Conservation (phyloP, 1,139 yeast genomes). For the Yamadazyma sp. region DNA sequence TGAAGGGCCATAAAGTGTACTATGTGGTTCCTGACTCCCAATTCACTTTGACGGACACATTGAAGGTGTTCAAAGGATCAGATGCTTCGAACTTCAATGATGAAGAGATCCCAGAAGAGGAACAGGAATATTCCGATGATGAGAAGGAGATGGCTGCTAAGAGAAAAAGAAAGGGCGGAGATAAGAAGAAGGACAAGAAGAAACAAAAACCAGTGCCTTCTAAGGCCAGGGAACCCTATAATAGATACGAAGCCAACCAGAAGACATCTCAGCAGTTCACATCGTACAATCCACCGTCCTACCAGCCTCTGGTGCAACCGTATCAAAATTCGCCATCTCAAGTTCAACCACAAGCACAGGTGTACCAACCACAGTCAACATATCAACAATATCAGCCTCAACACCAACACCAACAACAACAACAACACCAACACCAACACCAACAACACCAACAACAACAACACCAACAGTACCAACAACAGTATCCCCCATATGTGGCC, state of each 20-base stretch:
- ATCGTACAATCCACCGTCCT: slow-evolving; percentile 10
- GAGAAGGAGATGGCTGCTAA: slow-evolving; percentile 69
- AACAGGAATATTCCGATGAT: slow-evolving; percentile 94
- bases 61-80: slow-evolving; percentile 74
- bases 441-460: slow-evolving; percentile 5
- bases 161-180: slow-evolving; percentile 54
- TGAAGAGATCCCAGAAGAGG: slow-evolving; percentile 90
- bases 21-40: slow-evolving; percentile 82
- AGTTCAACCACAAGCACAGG: too few relatives aligned
- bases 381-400: slow-evolving; percentile 5
- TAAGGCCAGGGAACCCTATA: not conserved
- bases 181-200: slow-evolving; percentile 24
- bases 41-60: slow-evolving; percentile 72
- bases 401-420: not conserved
- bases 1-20: slow-evolving; percentile 59
- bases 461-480: slow-evolving; percentile 10
- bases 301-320: slow-evolving; percentile 3
- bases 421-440: slow-evolving; percentile 2
- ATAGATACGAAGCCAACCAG: not conserved
- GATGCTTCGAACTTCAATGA: slow-evolving; percentile 96
- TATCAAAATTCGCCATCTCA: slow-evolving; percentile 5
- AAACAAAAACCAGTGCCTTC: slow-evolving; percentile 3
- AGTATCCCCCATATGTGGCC: slow-evolving; percentile 6
- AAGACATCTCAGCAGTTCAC: slow-evolving; percentile 4
- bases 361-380: too few relatives aligned